Percentiles rank a stretch among this genome's conserved stretches.
Conservation (phyloP, 305 asterid species). For the Fraxinus ornus region DNA sequence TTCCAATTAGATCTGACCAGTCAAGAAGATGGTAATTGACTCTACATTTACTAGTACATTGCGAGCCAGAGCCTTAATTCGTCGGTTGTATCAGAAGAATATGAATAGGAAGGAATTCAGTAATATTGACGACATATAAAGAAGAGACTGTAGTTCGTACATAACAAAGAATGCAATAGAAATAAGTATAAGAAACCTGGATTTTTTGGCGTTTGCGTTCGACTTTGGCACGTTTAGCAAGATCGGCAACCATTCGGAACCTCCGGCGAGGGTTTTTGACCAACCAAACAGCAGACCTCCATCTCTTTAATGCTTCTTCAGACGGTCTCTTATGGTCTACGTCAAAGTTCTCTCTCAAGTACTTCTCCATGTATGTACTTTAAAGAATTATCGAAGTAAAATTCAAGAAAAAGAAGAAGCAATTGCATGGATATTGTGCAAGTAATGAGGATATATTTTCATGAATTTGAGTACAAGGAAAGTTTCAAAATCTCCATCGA, state of each 20-base stretch:
- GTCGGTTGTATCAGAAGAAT: background rate
- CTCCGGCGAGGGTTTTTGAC: constrained; percentile 82
- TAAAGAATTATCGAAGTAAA: background rate
- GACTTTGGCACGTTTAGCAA: constrained; percentile 71
- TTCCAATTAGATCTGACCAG: background rate
- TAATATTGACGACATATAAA: background rate
- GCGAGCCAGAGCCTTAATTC: background rate
- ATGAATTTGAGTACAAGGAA: background rate
- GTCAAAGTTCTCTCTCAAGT: constrained; percentile 58
- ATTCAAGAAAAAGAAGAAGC: background rate
- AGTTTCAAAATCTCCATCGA: constrained; percentile 8
- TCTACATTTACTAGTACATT: background rate
- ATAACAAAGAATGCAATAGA: background rate
- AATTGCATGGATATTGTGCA: background rate
- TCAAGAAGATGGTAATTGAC: background rate
- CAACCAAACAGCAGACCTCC: constrained; percentile 80
- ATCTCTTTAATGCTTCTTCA: constrained; percentile 59
- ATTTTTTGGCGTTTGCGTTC: constrained; percentile 35
- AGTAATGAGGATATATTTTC: background rate
- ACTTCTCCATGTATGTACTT: constrained; percentile 52
- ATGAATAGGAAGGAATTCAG: background rate
- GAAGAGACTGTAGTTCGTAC: background rate
- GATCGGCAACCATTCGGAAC: constrained; percentile 87
- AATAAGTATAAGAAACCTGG: constrained; percentile 42
- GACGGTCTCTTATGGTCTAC: constrained; percentile 72